A percentile compares a stretch with the other conserved stretches of the same genome.
These are phyloP conservation scores for Astragalus membranaceus DNA, from an alignment of 306 rosid genomes.

Conservation along the genomic window DNA sequence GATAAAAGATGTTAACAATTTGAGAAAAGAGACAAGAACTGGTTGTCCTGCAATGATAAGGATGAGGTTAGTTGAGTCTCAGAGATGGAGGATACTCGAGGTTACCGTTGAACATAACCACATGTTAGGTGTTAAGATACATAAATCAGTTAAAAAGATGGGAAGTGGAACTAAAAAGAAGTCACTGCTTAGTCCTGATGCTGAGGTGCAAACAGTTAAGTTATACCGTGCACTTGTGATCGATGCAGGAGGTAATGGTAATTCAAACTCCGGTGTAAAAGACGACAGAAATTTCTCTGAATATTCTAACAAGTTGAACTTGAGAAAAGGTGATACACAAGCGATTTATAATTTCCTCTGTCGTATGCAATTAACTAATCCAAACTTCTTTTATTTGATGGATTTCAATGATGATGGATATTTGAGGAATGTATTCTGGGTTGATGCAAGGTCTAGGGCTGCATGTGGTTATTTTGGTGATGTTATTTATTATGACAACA, in stretches of 20 bases:
- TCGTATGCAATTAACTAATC: slow-evolving; percentile 85
- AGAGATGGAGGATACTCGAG: slow-evolving; percentile 89
- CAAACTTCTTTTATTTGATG: slow-evolving; percentile 90
- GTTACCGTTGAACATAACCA: slow-evolving; percentile 86
- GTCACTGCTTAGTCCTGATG: slow-evolving; percentile 44
- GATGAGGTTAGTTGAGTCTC: slow-evolving; percentile 80
- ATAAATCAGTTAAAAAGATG: slow-evolving; percentile 56
- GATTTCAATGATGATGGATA: slow-evolving; percentile 82
- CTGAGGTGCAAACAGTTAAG: slow-evolving; percentile 61
- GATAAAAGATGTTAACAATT: slow-evolving; percentile 71
- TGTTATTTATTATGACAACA: slow-evolving; percentile 66
- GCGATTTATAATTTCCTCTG: slow-evolving; percentile 86
- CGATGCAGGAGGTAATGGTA: slow-evolving; percentile 59
- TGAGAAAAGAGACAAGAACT: slow-evolving; percentile 92
- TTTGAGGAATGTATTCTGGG: slow-evolving; percentile 80
- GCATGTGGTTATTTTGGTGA: slow-evolving; percentile 79
- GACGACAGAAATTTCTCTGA: slow-evolving; percentile 34
- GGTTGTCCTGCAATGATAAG: slow-evolving; percentile 98
- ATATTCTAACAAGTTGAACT: slow-evolving; percentile 46
- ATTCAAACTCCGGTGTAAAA: slow-evolving; percentile 31
- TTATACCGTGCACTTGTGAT: slow-evolving; percentile 88
- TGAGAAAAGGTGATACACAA: slow-evolving; percentile 82
- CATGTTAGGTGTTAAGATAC: slow-evolving; percentile 56
- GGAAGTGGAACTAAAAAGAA: slow-evolving; percentile 57
- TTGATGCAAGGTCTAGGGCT: slow-evolving; percentile 75